A percentile compares a stretch with the other conserved stretches of the same genome.
Conservation (phyloP, 208 protist genomes). For the Crithidia acanthocephali region DNA sequence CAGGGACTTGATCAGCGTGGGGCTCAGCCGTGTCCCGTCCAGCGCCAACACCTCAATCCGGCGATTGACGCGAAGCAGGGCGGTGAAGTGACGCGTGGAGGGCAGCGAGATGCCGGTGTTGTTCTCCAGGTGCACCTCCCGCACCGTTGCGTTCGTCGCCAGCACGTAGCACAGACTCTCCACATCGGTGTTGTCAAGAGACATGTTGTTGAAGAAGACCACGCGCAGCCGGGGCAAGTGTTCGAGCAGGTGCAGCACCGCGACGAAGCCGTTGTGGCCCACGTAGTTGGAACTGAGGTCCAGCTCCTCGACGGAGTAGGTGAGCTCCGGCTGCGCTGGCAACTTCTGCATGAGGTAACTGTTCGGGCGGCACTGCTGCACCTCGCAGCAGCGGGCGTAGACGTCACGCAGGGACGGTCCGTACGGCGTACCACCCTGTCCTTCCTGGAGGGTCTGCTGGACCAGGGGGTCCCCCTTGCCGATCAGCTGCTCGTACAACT, state of each 20-base stretch:
- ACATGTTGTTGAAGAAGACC: conserved; percentile 89
- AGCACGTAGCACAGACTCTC: conserved; percentile 78
- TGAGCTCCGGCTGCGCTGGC: conserved; percentile 78
- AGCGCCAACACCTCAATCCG: conserved; percentile 62
- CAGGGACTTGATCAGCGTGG: conserved; percentile 57
- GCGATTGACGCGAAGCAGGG: conserved; percentile 69
- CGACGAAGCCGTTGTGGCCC: conserved; percentile 86
- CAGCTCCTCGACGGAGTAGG: conserved; percentile 73
- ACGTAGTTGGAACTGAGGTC: conserved; percentile 91
- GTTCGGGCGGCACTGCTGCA: conserved; percentile 84
- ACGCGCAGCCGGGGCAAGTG: conserved; percentile 71
- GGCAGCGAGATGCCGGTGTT: conserved; percentile 87
- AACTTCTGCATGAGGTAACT: conserved; percentile 87
- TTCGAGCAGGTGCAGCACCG: conserved; percentile 78
- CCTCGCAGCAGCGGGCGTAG: conserved; percentile 84
- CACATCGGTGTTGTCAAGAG: conserved; percentile 82
- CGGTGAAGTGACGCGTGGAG: conserved; percentile 68
- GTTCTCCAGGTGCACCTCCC: conserved; percentile 67
- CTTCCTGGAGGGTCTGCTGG: conserved; percentile 43
- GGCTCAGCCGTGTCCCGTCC: conserved; percentile 71
- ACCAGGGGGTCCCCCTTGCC: conserved; percentile 36
- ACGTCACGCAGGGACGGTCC: conserved; percentile 78
- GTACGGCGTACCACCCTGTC: conserved; percentile 53
- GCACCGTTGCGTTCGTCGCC: conserved; percentile 47
- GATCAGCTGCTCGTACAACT: conserved; percentile 33